phyloP scores from a whole-genome alignment of 2,329 filamentous ascomycete genomes.

The Trichophyton schoenleinii region DNA sequence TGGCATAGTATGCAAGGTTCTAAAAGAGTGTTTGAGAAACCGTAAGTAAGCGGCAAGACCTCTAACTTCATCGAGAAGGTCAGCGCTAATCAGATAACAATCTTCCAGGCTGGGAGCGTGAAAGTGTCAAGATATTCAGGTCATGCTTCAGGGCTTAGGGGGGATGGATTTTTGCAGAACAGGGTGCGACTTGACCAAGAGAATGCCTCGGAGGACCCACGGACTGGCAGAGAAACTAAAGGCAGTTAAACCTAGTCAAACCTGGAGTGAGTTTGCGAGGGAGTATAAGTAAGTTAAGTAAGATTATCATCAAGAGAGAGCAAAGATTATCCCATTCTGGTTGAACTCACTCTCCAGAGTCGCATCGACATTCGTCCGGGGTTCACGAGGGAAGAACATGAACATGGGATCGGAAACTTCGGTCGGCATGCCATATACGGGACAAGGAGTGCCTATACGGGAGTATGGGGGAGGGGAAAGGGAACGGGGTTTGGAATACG shows the following conservation, averaged over 20 bases:
- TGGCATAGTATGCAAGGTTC: neutral
- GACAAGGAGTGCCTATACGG: neutral
- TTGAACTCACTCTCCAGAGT: too few species aligned
- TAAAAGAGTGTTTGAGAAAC: neutral
- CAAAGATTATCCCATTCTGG: too few species aligned
- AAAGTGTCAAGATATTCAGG: neutral
- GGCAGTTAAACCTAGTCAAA: neutral
- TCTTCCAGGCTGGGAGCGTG: neutral
- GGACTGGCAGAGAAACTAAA: neutral
- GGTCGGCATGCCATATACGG: conserved; percentile 2
- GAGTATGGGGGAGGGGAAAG: neutral
- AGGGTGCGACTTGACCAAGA: neutral
- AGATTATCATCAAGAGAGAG: too few species aligned
- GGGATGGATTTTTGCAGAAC: too few species aligned
- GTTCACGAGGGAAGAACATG: neutral
- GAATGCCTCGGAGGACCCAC: neutral
- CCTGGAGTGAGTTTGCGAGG: neutral
- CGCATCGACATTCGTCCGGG: neutral
- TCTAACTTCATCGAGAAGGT: conserved; percentile 2
- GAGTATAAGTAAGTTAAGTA: neutral
- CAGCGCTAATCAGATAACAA: neutral
- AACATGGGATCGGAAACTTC: conserved; percentile 2
- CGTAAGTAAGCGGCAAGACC: neutral
- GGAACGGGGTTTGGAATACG: neutral
- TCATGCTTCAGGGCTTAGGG: too few species aligned